phyloP scores from a whole-genome alignment of 768 basidiomycete species.

The Termitomyces heimii region DNA sequence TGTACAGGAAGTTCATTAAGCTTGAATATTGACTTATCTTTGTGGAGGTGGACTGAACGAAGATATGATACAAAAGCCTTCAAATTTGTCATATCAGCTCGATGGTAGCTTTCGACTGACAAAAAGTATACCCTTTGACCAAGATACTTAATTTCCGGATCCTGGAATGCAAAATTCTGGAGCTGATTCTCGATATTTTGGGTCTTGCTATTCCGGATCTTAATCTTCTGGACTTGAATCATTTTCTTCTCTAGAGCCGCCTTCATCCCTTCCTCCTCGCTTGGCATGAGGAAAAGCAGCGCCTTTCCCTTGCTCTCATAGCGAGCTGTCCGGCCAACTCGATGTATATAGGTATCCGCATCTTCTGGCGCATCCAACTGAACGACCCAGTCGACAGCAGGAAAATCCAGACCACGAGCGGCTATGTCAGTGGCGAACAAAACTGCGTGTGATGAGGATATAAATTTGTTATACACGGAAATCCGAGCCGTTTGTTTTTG shows the following conservation, averaged over 20 bases:
- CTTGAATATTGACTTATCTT: conserved; percentile 91
- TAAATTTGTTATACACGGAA: conserved; percentile 80
- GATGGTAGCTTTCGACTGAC: not conserved
- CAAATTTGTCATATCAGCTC: not conserved
- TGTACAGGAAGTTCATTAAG: conserved; percentile 77
- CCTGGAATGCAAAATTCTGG: conserved; percentile 90
- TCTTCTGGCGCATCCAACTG: conserved; percentile 97
- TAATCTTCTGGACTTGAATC: conserved; percentile 72
- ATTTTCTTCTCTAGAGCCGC: conserved; percentile 65
- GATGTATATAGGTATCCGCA: conserved; percentile 95
- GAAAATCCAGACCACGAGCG: conserved; percentile 94
- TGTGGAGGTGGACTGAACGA: conserved; percentile 88
- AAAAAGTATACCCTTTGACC: conserved; percentile 74
- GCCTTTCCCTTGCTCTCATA: conserved; percentile 90
- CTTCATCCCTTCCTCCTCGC: conserved; percentile 91
- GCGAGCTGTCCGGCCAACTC: conserved; percentile 91
- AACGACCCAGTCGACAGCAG: conserved; percentile 93
- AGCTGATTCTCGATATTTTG: conserved; percentile 81
- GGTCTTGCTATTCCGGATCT: conserved; percentile 84
- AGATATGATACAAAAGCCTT: conserved; percentile 96
- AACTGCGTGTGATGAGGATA: conserved; percentile 72
- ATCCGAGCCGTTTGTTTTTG: conserved; percentile 92
- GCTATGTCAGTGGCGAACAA: conserved; percentile 96
- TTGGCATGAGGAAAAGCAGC: conserved; percentile 77
- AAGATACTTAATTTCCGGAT: conserved; percentile 95